These are phyloP conservation scores for Naganishia vaughanmartiniae DNA, from an alignment of 768 basidiomycete species.

Conservation along the genomic window DNA sequence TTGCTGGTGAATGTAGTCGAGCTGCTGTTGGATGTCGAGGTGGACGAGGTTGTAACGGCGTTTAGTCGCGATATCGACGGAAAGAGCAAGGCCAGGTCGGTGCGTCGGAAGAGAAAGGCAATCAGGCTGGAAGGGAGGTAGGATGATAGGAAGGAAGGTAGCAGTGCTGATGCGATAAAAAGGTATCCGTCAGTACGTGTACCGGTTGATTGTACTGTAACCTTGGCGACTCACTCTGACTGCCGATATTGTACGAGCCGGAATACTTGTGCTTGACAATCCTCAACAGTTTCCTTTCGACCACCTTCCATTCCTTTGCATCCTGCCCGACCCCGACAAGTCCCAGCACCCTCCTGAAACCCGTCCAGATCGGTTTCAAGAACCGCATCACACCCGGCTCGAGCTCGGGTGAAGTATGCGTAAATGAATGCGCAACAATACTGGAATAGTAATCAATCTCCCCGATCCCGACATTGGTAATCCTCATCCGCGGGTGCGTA, in stretches of 20 bases:
- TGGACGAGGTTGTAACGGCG: conserved; percentile 31
- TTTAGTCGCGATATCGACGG: conserved; percentile 34
- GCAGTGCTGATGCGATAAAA: background rate
- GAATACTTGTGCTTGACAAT: conserved; percentile 16
- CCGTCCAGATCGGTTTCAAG: conserved; percentile 3
- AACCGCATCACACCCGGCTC: conserved; percentile 8
- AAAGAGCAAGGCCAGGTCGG: conserved; percentile 7
- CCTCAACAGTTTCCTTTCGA: conserved; percentile 10
- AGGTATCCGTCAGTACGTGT: background rate
- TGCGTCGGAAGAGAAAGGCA: conserved; percentile 4
- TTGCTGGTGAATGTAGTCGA: conserved; percentile 51
- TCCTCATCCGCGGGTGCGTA: conserved; percentile 28
- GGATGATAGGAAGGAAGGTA: background rate
- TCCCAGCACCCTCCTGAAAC: background rate
- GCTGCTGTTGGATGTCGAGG: conserved; percentile 23
- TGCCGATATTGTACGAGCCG: conserved; percentile 3
- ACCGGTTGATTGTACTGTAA: background rate
- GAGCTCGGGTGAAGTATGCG: background rate
- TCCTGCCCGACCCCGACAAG: conserved; percentile 7
- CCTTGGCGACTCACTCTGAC: conserved; percentile 11
- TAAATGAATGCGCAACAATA: conserved; percentile 20
- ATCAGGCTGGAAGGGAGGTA: background rate
- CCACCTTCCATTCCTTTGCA: conserved; percentile 17
- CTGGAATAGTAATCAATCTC: conserved; percentile 34
- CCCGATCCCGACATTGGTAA: conserved; percentile 45